Evolutionary conservation across 257 asterid genomes (phyloP), one percentile per base, ranked within the genome.

Genomic region (Cynanchum wilfordii): DNA sequence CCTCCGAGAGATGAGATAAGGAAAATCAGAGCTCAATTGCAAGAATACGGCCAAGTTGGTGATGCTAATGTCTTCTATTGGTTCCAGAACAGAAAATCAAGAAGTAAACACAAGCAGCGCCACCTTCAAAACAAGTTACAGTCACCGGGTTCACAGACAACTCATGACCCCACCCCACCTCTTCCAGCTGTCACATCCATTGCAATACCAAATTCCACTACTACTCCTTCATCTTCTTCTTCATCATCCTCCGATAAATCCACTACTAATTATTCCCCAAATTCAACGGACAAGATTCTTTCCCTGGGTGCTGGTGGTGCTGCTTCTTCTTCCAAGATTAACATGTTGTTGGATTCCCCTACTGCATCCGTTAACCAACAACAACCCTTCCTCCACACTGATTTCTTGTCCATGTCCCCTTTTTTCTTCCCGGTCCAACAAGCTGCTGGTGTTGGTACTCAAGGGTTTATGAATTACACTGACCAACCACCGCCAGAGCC

Each of bases 41-140:
- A 89, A 77, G 96, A 95, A 71, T 92, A 80, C 76, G 99, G 99
- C 0, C 97, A 90, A 52, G 98, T 95, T 1, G 99, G 97, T 12
- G 99, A 95, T 65, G 98, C 99, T 36, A 95, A 95, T 38, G 98
- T 95, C 30, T 95, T 95, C 80, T 95, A 95, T 75, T 95, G 99
- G 99, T 95, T 95, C 75, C 99, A 95, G 64, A 95, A 95, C 83
- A 76, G 99, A 25, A 95, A 95, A 81, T 95, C 99, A 4, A 80
- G 99, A 68, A 90, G 90, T 90, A 95, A 95, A 63, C 92, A 89
- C 81, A 95, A 95, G 80, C 96, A 86, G 50, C 93, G 95, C 63
- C 92, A 87, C 42, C 69, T 88, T 50, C 91, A 86, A 10, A 74
- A 78, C 78, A 87, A 77, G n/a, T 25, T 82, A 38, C 79, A 71